Evolutionary conservation across 1,284 basidiomycete species (phyloP), one percentile per base, ranked within the genome.

Genomic region (Pseudomicrostroma phylloplanum): DNA sequence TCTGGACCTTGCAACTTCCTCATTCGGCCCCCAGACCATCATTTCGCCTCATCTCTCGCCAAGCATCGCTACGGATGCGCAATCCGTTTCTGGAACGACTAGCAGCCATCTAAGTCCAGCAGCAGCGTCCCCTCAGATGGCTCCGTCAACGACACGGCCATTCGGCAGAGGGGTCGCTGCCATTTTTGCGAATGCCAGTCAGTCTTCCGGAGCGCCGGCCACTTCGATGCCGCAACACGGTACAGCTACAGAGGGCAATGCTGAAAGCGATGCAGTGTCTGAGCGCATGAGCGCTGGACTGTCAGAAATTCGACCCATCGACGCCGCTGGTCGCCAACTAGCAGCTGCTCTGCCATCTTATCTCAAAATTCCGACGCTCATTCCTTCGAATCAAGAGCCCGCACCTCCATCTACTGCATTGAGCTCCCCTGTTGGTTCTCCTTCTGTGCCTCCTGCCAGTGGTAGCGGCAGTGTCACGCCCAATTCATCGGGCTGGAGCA

Each of bases 321-420:
- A 63, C 40, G 54, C 60, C 6, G 41, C 57, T 30, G 55, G 58
- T 21, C 21, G 49, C n/a, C 30, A 23, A 13, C 56, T 58, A 19
- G 23, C 51, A 9, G 55, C 62, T 1, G 68, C 76, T 1, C 59
- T 77, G 6, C 76, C 76, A 6, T 78, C 76, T 6, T 78, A 77
- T 46, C 75, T 78, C 56, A 76, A 76, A 61, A 78, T 78, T 54
- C 76, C 76, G 2, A 78, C 76, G 17, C 59, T 72, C 12, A 76
- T 77, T 19, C 75, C 75, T 21, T 72, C 74, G 61, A 64, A 70
- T 9, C 71, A 73, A 25, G 68, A 71, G 9, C 66, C 59, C 12
- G 58, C 69, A 15, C 61, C 59, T 9, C 63, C 67, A 1, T 19
- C 63, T 15, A 70, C 69, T n/a, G 57, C 62, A 15, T 62, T 58